phyloP scores from a whole-genome alignment of 495 filamentous ascomycete species.

The Tuber microsphaerosporum region DNA sequence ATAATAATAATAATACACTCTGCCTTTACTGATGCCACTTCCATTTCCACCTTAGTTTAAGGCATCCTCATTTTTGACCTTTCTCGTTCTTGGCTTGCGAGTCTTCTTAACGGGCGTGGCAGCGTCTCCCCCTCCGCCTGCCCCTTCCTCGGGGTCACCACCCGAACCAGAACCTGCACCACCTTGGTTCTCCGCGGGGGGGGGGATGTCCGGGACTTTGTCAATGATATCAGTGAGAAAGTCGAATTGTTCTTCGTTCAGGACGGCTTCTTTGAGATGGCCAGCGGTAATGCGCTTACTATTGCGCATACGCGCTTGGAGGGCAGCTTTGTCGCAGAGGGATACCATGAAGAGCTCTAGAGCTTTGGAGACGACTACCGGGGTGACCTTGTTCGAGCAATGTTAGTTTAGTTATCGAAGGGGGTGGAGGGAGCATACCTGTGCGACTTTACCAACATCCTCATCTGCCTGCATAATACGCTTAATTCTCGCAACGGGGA shows the following conservation, averaged over 20 bases:
- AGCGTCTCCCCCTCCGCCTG: slow-evolving; percentile 25
- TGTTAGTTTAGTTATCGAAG: slow-evolving; percentile 32
- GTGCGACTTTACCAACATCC: slow-evolving; percentile 96
- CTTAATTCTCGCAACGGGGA: slow-evolving; percentile 96
- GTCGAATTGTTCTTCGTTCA: slow-evolving; percentile 80
- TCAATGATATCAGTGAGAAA: slow-evolving; percentile 86
- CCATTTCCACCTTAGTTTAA: slow-evolving; percentile 11
- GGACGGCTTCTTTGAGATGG: slow-evolving; percentile 84
- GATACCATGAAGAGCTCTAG: slow-evolving; percentile 96
- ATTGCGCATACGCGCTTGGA: slow-evolving; percentile 69
- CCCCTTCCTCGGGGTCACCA: slow-evolving; percentile 22
- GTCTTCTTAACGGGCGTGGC: slow-evolving; percentile 25
- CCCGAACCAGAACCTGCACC: slow-evolving; percentile 15
- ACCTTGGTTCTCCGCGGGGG: slow-evolving; percentile 10
- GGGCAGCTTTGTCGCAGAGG: slow-evolving; percentile 76
- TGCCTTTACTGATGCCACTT: neutral
- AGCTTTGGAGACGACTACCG: slow-evolving; percentile 55
- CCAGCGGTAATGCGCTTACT: slow-evolving; percentile 82
- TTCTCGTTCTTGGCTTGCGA: slow-evolving; percentile 36
- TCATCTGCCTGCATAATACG: slow-evolving; percentile 99
- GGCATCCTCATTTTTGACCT: slow-evolving; percentile 32
- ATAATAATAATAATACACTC: slow-evolving; percentile 27
- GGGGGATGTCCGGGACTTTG: slow-evolving; percentile 68
- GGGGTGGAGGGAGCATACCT: slow-evolving; percentile 54
- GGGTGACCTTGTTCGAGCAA: slow-evolving; percentile 35